Percentiles rank a stretch among this genome's conserved stretches.
These are phyloP conservation scores for Soucietia sequanensis DNA, from an alignment of 805 yeast genomes.

Conservation along the genomic window DNA sequence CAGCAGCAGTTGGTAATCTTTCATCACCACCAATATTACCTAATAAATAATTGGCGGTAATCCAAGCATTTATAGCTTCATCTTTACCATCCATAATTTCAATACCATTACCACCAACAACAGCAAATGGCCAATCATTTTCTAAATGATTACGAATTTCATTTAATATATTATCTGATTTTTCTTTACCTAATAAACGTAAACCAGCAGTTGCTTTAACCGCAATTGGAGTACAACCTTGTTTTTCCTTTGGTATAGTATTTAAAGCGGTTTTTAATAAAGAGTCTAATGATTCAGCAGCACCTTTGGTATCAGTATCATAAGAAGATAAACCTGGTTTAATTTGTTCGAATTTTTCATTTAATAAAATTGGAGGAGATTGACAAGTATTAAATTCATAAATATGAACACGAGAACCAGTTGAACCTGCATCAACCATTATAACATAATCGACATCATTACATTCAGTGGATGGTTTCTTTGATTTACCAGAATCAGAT, in stretches of 20 bases:
- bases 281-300: conserved; percentile 88
- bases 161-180: conserved; percentile 65
- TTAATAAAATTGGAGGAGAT: conserved; percentile 76
- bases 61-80: conserved; percentile 99
- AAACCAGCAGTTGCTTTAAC: conserved; percentile 98
- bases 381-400: conserved; percentile 87
- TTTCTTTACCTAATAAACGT: conserved; percentile 76
- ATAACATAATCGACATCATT: conserved; percentile 66
- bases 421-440: conserved; percentile 97
- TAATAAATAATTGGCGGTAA: conserved; percentile 87
- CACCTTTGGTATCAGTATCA: conserved; percentile 75
- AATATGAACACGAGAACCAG: conserved; percentile 94
- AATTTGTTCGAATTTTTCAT: conserved; percentile 83
- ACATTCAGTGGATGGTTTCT: conserved; percentile 15
- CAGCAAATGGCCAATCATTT: conserved; percentile 84
- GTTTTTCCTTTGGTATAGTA: conserved; percentile 70
- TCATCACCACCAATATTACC: conserved; percentile 88
- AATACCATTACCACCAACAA: conserved; percentile 82
- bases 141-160: conserved; percentile 79
- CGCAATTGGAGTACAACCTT: conserved; percentile 86
- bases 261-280: conserved; percentile 73
- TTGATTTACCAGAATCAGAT: conserved; percentile 12
- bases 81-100: conserved; percentile 94
- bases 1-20: conserved; percentile 88
- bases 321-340: conserved; percentile 90